Base-by-base conservation (phyloP, 176 grass and related monocot genomes). In the Canna indica region DNA sequence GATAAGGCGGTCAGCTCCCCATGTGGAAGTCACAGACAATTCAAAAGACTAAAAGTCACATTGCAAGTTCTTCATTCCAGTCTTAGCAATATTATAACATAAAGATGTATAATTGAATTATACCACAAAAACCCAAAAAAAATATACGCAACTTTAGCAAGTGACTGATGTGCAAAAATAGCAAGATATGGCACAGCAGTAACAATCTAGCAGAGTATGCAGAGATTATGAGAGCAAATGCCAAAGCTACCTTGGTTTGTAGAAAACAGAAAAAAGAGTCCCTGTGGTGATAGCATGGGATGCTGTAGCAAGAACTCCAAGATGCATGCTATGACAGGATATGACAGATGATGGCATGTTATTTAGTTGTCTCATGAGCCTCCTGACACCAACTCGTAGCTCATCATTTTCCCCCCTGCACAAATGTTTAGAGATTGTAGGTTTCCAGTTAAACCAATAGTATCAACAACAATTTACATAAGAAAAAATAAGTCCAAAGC, bases 311-410 rank as follows among this genome's bases (percentile, higher is more conserved):
- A 99, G 82, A 62, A 99, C 90, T 87, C 94, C 94, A 71, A 93
- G 88, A 74, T 99, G 94, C 94, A 99, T 99, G 84, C 82, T 93
- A 78, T 99, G 84, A 81, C 94, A 93, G 61, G 94, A 99, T 87
- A 99, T 99, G 54, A 99, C 94, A 73, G 94, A 93, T 78, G 90
- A 90, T 0, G 94, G 86, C 90, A 93, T 93, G 80, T 60, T 99
- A 85, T 74, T 87, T 82, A 86, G 74, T 85, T 93, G 94, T 35
- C 90, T 90, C 90, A 90, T 93, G 33, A 86, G 80, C 82, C 94
- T 90, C 85, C 94, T 89, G 45, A 93, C 94, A 47, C 94, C 94
- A 74, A 93, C 90, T 14, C 86, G 81, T 38, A 99, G 47, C 59
- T 99, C 94, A 36, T 82, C 84, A 71, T 88, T 90, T 84, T 90